Conservation (phyloP, 2,329 filamentous ascomycete species). For the Alternaria sp. region DNA sequence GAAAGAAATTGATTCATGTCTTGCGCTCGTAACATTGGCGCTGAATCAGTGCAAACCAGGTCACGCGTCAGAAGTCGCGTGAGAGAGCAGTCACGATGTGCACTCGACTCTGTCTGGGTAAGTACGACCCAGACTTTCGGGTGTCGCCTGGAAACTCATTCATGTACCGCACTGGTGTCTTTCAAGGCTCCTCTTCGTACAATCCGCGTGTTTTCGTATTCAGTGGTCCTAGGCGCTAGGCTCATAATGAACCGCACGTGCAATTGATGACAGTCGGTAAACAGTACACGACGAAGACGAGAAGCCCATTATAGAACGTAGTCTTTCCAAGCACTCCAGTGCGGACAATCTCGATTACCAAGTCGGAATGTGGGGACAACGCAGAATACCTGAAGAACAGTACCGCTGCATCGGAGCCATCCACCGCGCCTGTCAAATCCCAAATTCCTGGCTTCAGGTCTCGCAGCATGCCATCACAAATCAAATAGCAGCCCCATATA, state of each 20-base stretch:
- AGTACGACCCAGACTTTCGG: neutral
- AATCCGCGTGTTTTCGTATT: neutral
- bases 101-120: neutral
- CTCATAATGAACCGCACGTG: neutral
- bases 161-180: neutral
- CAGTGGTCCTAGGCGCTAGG: neutral
- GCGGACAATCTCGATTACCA: neutral
- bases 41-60: neutral
- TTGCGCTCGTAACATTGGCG: neutral
- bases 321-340: neutral
- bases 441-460: constrained; percentile 1
- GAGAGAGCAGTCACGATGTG: neutral
- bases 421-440: neutral
- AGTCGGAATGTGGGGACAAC: neutral
- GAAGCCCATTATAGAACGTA: neutral
- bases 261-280: neutral
- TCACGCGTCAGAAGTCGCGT: neutral
- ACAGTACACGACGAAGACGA: neutral
- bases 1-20: neutral
- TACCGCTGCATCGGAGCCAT: neutral
- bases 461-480: neutral
- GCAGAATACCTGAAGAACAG: neutral
- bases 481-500: neutral
- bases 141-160: neutral
- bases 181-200: neutral